Conservation (phyloP, 2,329 filamentous ascomycete species). For the Cucurbitaria berberidis region DNA sequence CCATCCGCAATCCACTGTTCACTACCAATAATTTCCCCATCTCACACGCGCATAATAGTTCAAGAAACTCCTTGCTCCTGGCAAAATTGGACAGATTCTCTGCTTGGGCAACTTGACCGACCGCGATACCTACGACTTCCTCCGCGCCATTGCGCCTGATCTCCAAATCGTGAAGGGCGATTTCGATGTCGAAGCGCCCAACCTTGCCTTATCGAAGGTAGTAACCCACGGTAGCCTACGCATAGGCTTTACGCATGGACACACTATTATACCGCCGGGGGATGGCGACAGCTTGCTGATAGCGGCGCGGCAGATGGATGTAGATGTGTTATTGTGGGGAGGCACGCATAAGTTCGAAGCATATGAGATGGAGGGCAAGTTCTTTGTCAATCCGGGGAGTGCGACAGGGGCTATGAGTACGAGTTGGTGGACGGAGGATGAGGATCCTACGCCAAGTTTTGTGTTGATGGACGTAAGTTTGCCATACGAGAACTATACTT, state of each 20-base stretch:
- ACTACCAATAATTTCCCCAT: conserved; percentile 5
- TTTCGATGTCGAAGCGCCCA: conserved; percentile 71
- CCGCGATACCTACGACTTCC: conserved; percentile 63
- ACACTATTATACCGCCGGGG: conserved; percentile 72
- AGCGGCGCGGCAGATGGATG: conserved; percentile 73
- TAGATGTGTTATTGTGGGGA: conserved; percentile 72
- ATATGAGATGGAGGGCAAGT: conserved; percentile 74
- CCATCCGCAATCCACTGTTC: conserved; percentile 2
- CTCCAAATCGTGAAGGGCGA: conserved; percentile 74
- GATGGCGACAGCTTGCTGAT: conserved; percentile 72
- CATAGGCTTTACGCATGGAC: conserved; percentile 74
- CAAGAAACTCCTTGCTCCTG: conserved; percentile 64
- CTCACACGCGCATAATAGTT: conserved; percentile 41
- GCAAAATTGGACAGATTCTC: conserved; percentile 64
- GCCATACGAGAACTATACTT: background rate
- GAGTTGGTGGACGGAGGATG: conserved; percentile 62
- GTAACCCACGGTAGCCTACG: conserved; percentile 72
- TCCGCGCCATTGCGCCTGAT: conserved; percentile 63
- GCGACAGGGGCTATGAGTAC: conserved; percentile 70
- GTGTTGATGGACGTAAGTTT: conserved; percentile 94
- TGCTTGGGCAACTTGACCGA: conserved; percentile 65
- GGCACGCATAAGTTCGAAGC: conserved; percentile 74
- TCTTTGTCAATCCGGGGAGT: conserved; percentile 73
- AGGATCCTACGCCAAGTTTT: conserved; percentile 84
- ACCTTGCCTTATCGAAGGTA: conserved; percentile 69